Conservation (phyloP, 2,329 filamentous ascomycete genomes). For the Emergomyces pasteurianus region DNA sequence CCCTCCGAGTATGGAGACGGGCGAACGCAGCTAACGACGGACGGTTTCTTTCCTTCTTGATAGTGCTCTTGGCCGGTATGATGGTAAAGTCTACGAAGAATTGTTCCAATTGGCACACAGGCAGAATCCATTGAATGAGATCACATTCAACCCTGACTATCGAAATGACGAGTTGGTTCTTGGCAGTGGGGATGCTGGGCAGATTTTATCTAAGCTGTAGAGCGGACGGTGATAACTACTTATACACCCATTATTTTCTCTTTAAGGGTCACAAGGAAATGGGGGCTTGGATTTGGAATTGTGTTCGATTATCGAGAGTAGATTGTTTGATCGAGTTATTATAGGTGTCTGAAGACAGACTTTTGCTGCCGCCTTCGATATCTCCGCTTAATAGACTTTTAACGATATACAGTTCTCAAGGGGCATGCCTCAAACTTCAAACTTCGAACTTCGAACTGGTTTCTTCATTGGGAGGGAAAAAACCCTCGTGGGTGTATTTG, state of each 20-base stretch:
- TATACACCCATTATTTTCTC: neutral
- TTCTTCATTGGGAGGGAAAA: neutral
- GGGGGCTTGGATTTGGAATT: neutral
- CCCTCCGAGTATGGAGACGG: neutral
- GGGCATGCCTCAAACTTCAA: neutral
- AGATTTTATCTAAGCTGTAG: constrained; percentile 12
- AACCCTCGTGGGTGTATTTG: neutral
- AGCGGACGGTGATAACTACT: constrained; percentile 3
- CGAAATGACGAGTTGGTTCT: constrained; percentile 38
- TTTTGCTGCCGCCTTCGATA: no score
- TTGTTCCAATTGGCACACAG: constrained; percentile 40
- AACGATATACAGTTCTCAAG: no score
- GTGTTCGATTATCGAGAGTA: neutral
- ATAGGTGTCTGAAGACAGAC: neutral
- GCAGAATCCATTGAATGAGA: constrained; percentile 39
- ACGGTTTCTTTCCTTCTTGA: neutral
- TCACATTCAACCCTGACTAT: constrained; percentile 41
- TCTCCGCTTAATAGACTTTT: no score
- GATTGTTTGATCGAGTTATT: neutral
- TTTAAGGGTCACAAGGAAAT: neutral
- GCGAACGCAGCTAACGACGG: neutral
- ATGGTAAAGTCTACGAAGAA: constrained; percentile 44
- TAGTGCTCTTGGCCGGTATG: constrained; percentile 39
- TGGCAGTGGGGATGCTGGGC: constrained; percentile 29
- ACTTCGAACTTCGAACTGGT: neutral